phyloP scores from a whole-genome alignment of 345 rosid species.

The Salix exigua region DNA sequence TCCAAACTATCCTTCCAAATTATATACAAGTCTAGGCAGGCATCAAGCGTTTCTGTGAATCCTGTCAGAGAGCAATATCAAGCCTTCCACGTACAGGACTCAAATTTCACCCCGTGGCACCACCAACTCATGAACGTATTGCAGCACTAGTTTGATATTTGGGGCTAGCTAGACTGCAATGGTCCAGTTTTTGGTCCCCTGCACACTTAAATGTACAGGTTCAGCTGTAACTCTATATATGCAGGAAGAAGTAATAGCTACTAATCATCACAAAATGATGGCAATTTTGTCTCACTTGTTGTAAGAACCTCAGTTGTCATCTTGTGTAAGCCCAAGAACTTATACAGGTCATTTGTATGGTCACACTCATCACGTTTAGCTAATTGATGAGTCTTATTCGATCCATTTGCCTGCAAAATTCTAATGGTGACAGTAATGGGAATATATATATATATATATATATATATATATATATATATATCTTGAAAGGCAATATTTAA shows the following conservation, averaged over 20 bases:
- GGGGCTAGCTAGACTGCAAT: neutral
- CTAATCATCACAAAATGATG: conserved; percentile 49
- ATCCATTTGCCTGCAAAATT: neutral
- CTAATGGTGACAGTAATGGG: neutral
- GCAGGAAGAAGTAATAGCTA: conserved; percentile 20
- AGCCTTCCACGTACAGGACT: neutral
- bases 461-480: neutral
- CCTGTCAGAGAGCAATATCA: neutral
- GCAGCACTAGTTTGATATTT: neutral
- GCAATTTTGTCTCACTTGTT: conserved; percentile 29
- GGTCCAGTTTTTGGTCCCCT: conserved; percentile 23
- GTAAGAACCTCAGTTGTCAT: conserved; percentile 20
- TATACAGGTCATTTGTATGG: conserved; percentile 13
- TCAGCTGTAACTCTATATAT: neutral
- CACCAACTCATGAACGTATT: neutral
- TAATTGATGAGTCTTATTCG: conserved; percentile 20
- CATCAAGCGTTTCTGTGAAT: neutral
- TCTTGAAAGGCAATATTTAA: neutral
- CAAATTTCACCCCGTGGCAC: neutral
- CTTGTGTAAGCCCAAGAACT: neutral
- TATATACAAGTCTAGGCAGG: neutral
- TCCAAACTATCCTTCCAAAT: neutral
- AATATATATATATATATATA: neutral
- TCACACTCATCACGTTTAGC: conserved; percentile 31
- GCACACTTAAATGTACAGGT: neutral